Evolutionary conservation across 1,284 basidiomycete genomes (phyloP).

Genomic region (Cerioporus squamosus): DNA sequence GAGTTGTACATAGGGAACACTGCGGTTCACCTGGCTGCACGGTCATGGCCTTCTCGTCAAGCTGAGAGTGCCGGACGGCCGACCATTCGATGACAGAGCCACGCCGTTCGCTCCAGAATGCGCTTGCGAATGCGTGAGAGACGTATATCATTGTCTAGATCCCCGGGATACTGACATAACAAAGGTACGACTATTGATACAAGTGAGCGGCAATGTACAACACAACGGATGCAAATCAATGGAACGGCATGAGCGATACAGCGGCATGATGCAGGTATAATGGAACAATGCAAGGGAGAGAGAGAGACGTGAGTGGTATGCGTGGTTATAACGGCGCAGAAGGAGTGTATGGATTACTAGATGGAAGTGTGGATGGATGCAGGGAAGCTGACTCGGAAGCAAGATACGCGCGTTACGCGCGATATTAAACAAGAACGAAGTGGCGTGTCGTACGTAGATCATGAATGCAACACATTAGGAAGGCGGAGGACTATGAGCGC

Average conservation of each 20-base stretch:
- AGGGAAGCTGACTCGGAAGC: neutral
- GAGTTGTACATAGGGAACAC: no score
- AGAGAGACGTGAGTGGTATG: neutral
- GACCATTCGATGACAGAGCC: no score
- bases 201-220: neutral
- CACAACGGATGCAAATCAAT: constrained; percentile 1
- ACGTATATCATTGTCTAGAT: constrained; percentile 1
- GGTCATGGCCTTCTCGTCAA: no score
- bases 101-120: no score
- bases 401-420: neutral
- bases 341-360: neutral
- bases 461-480: neutral
- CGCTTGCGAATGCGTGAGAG: no score
- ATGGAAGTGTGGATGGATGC: neutral
- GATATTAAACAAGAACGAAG: neutral
- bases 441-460: no score
- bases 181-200: constrained; percentile 13
- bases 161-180: constrained; percentile 5
- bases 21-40: no score
- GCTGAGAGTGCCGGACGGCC: no score
- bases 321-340: neutral
- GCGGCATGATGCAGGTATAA: constrained; percentile 6
- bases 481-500: neutral
- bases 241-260: neutral
- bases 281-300: neutral